Percentiles rank a stretch among this genome's conserved stretches.
These are phyloP conservation scores for Podila epicladia DNA, from an alignment of 192 early-diverging fungal genomes.

Conservation along the genomic window DNA sequence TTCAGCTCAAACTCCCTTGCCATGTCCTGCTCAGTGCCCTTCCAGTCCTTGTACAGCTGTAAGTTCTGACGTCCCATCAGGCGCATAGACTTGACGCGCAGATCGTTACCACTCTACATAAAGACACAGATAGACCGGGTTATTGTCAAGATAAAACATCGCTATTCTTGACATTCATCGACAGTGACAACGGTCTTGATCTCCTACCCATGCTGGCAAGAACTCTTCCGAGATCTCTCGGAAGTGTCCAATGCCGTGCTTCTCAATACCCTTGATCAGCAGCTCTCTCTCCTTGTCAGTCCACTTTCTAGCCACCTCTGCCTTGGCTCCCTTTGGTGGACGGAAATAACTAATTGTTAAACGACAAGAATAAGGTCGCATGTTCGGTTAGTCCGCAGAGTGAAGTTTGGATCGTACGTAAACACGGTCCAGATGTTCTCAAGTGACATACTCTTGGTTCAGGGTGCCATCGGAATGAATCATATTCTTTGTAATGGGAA, in stretches of 20 bases:
- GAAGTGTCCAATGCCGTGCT: constrained; percentile 89
- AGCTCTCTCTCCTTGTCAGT: constrained; percentile 80
- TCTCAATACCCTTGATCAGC: constrained; percentile 83
- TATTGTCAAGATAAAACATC: neutral
- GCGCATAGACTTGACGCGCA: constrained; percentile 86
- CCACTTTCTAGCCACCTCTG: constrained; percentile 76
- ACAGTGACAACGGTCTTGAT: neutral
- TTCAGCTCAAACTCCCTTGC: constrained; percentile 80
- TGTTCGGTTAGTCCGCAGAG: neutral
- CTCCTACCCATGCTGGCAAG: constrained; percentile 79
- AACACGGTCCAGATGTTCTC: neutral
- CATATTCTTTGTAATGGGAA: constrained; percentile 86
- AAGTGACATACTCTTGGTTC: constrained; percentile 80
- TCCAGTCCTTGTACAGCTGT: constrained; percentile 89
- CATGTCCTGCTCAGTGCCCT: constrained; percentile 75
- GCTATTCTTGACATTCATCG: neutral
- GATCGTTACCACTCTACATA: constrained; percentile 73
- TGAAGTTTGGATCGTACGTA: neutral
- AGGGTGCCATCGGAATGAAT: constrained; percentile 84
- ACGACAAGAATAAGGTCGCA: neutral
- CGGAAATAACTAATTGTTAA: constrained; percentile 68
- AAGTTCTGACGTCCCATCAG: constrained; percentile 89
- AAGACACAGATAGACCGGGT: neutral
- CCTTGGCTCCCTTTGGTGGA: constrained; percentile 72
- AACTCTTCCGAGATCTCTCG: constrained; percentile 83